A percentile compares a stretch with the other conserved stretches of the same genome.
phyloP scores from a whole-genome alignment of 1,139 yeast species.

The Williopsis jadinii region DNA sequence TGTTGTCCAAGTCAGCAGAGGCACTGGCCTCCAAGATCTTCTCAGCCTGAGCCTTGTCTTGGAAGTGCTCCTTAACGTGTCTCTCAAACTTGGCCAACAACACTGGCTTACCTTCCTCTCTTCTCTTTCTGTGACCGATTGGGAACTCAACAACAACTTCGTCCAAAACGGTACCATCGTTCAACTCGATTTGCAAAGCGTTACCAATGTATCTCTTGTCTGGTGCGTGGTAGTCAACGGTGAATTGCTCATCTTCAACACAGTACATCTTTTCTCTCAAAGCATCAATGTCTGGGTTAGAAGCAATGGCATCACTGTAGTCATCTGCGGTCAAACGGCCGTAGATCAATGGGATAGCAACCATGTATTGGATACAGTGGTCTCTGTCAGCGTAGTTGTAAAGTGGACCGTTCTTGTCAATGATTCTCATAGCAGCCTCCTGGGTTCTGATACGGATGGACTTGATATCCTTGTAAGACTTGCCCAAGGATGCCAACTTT shows the following conservation, averaged over 20 bases:
- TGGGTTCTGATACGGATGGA: slow-evolving; percentile 46
- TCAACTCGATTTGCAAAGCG: slow-evolving; percentile 41
- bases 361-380: slow-evolving; percentile 58
- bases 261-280: slow-evolving; percentile 49
- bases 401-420: slow-evolving; percentile 50
- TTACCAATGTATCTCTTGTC: slow-evolving; percentile 51
- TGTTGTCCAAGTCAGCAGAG: slow-evolving; percentile 29
- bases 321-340: slow-evolving; percentile 53
- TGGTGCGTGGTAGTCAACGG: slow-evolving; percentile 48
- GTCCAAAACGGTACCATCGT: slow-evolving; percentile 46
- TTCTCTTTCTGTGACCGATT: slow-evolving; percentile 49
- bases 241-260: slow-evolving; percentile 40
- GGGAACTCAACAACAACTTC: slow-evolving; percentile 51
- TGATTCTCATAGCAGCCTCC: slow-evolving; percentile 53
- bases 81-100: slow-evolving; percentile 42
- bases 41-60: slow-evolving; percentile 28
- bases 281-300: slow-evolving; percentile 44
- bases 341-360: slow-evolving; percentile 45
- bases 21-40: slow-evolving; percentile 31
- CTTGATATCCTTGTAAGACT: slow-evolving; percentile 41
- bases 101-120: slow-evolving; percentile 53
- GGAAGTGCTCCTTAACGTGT: slow-evolving; percentile 40
- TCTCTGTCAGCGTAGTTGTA: slow-evolving; percentile 58
- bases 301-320: slow-evolving; percentile 43
- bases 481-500: slow-evolving; percentile 32